phyloP scores from a whole-genome alignment of 2,329 filamentous ascomycete genomes.

The Leptographium flavum region DNA sequence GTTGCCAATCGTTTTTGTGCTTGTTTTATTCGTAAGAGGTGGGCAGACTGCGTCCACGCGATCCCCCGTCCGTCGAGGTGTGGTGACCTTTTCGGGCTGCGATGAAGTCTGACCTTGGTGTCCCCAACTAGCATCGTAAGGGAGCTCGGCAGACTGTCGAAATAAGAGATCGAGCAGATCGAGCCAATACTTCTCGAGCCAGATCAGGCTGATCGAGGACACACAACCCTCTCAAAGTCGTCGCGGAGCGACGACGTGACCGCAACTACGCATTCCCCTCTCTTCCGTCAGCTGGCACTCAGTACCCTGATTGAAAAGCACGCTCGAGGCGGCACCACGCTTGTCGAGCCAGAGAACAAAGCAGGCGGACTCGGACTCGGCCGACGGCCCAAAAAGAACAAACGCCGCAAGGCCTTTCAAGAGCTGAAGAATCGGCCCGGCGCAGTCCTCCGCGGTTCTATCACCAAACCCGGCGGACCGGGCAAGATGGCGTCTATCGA shows the following conservation, averaged over 20 bases:
- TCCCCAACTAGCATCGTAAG: neutral
- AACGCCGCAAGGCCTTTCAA: conserved; percentile 10
- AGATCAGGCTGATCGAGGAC: neutral
- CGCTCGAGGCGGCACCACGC: conserved; percentile 4
- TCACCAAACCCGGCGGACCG: neutral
- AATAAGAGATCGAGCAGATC: too few relatives aligned
- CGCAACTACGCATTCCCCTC: conserved; percentile 59
- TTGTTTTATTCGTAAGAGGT: neutral
- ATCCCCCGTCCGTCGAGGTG: neutral
- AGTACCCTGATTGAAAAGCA: conserved; percentile 24
- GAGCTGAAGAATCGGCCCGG: conserved; percentile 10
- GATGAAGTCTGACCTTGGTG: neutral
- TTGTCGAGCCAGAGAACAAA: conserved; percentile 9
- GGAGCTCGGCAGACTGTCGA: too few relatives aligned
- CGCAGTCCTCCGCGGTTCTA: neutral
- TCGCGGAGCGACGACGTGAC: conserved; percentile 10
- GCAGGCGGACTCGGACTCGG: too few relatives aligned
- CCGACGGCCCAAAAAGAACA: neutral
- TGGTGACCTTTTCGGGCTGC: neutral
- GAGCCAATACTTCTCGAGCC: too few relatives aligned
- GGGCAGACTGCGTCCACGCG: neutral
- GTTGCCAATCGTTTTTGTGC: neutral
- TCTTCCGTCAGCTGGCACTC: conserved; percentile 46
- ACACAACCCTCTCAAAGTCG: conserved; percentile 5
- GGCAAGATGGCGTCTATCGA: conserved; percentile 2